Evolutionary conservation across 768 basidiomycete species (phyloP).

Genomic region (Suillus hirtellus): DNA sequence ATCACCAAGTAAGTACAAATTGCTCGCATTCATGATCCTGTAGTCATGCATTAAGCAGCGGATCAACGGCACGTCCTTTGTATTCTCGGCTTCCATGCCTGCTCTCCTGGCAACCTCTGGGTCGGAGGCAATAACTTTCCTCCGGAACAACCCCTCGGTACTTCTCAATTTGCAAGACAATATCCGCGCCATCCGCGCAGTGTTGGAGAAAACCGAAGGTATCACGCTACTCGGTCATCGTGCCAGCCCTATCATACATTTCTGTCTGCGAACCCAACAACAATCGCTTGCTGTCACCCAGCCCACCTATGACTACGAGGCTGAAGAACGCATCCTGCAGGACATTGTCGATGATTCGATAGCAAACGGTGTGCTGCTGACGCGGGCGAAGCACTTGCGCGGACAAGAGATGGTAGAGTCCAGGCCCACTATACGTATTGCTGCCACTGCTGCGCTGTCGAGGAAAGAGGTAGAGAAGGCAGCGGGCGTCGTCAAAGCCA

Average conservation of each 20-base stretch:
- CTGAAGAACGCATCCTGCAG: constrained; percentile 82
- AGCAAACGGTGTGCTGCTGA: constrained; percentile 81
- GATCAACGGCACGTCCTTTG: constrained; percentile 93
- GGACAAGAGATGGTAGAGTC: constrained; percentile 84
- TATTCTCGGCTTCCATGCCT: constrained; percentile 95
- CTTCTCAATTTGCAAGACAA: constrained; percentile 82
- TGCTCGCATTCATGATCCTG: background rate
- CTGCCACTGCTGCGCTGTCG: constrained; percentile 73
- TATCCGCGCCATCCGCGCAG: constrained; percentile 68
- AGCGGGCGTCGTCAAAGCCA: constrained; percentile 67
- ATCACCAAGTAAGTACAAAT: constrained; percentile 69
- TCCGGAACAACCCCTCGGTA: constrained; percentile 74
- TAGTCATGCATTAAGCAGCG: constrained; percentile 49
- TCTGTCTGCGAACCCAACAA: constrained; percentile 52
- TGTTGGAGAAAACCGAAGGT: constrained; percentile 79
- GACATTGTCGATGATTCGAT: constrained; percentile 90
- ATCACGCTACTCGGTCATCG: constrained; percentile 86
- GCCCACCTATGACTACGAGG: constrained; percentile 47
- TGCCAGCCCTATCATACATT: constrained; percentile 86
- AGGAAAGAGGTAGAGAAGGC: constrained; percentile 95
- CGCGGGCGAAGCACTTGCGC: constrained; percentile 76
- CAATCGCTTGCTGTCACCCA: constrained; percentile 24
- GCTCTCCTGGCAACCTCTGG: constrained; percentile 85
- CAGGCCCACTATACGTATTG: constrained; percentile 83
- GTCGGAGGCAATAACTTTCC: constrained; percentile 80